A percentile compares a stretch with the other conserved stretches of the same genome.
phyloP scores from a whole-genome alignment of 345 rosid species.

The Acer saccharum region DNA sequence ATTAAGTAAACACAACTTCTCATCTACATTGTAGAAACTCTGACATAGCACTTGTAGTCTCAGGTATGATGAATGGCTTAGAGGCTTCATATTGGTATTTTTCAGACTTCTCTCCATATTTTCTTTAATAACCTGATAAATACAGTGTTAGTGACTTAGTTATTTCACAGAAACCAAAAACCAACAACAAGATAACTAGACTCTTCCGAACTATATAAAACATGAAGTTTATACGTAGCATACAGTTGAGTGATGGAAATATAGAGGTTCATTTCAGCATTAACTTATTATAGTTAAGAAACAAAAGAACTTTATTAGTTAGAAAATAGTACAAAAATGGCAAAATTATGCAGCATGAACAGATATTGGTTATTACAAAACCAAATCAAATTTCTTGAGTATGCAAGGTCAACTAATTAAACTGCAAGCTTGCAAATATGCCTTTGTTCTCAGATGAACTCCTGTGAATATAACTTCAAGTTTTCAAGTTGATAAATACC shows the following conservation, averaged over 20 bases:
- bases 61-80: slow-evolving; percentile 84
- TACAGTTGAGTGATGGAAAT: no score
- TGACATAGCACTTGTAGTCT: slow-evolving; percentile 84
- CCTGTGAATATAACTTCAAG: not conserved
- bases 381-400: not conserved
- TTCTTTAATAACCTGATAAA: slow-evolving; percentile 85
- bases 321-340: not conserved
- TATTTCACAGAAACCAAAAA: slow-evolving; percentile 17
- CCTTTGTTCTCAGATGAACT: not conserved
- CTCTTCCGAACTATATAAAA: not conserved
- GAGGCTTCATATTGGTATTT: slow-evolving; percentile 88
- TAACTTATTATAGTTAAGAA: not conserved
- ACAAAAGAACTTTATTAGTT: no score
- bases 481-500: not conserved
- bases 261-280: no score
- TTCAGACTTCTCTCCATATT: slow-evolving; percentile 70
- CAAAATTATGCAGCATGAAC: not conserved
- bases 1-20: slow-evolving; percentile 63
- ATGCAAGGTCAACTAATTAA: slow-evolving; percentile 5
- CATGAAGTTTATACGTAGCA: not conserved
- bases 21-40: slow-evolving; percentile 83
- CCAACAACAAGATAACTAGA: not conserved
- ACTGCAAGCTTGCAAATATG: not conserved
- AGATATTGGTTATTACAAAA: not conserved
- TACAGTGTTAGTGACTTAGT: slow-evolving; percentile 14